A percentile compares a stretch with the other conserved stretches of the same genome.
Conservation (phyloP, 23 red algal genomes). For the Pyropia yezoensis region DNA sequence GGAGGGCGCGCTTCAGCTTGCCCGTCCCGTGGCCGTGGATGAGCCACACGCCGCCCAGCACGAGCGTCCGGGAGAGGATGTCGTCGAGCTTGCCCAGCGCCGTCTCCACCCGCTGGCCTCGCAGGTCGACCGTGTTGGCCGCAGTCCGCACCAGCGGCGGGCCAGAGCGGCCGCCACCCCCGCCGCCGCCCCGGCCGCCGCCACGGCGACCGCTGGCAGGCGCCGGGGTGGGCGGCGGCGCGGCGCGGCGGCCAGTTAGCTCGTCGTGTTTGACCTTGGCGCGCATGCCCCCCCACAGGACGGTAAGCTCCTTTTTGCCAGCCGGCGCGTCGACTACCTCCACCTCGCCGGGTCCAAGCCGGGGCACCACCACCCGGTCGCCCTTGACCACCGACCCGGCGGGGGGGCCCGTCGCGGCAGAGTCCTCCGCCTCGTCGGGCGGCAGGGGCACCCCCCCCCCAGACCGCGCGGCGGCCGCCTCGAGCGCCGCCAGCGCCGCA, state of each 20-base stretch:
- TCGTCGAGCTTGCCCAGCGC: slow-evolving; percentile 30
- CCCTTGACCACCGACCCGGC: slow-evolving; percentile 3
- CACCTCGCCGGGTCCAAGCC: slow-evolving; percentile 6
- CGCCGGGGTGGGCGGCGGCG: neutral
- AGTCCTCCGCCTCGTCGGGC: no score
- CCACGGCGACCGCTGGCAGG: no score
- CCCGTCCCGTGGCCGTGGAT: slow-evolving; percentile 92
- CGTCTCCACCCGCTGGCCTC: slow-evolving; percentile 74
- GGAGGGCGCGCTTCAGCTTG: no score
- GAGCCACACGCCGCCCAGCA: slow-evolving; percentile 64
- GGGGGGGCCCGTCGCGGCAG: no score
- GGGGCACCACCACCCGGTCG: slow-evolving; percentile 38
- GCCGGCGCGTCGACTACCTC: slow-evolving; percentile 42
- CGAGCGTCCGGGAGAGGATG: slow-evolving; percentile 48
- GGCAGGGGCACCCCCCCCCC: no score
- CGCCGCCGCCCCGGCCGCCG: neutral
- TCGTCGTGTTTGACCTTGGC: slow-evolving; percentile 46
- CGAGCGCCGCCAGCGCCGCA: neutral
- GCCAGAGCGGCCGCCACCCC: slow-evolving; percentile 5
- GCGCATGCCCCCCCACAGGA: slow-evolving; percentile 40
- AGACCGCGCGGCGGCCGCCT: neutral
- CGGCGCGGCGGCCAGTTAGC: neutral
- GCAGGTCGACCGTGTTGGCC: slow-evolving; percentile 72
- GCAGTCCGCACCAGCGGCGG: slow-evolving; percentile 22
- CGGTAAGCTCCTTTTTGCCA: slow-evolving; percentile 54